Evolutionary conservation across 1,139 yeast species (phyloP).

Genomic region (Kazachstania sp.): DNA sequence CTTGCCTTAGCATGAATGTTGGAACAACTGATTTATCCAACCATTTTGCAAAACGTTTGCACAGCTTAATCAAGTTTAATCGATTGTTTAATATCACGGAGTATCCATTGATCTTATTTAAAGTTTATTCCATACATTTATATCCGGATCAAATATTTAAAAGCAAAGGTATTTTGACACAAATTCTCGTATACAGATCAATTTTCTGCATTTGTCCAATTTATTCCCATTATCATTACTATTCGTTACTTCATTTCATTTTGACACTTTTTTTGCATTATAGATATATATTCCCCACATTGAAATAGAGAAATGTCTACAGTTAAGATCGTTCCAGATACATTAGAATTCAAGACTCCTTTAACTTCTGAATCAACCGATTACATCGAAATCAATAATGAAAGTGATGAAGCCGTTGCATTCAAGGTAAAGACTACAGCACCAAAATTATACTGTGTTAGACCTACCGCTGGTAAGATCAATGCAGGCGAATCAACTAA

Average conservation of each 20-base stretch:
- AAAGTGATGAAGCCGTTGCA: slow-evolving; percentile 51
- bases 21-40: too few species aligned
- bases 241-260: background rate
- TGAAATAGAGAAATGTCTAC: background rate
- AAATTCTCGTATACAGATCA: background rate
- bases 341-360: slow-evolving; percentile 56
- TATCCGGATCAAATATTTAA: too few species aligned
- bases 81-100: too few species aligned
- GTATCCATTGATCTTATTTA: too few species aligned
- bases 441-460: slow-evolving; percentile 87
- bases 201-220: background rate
- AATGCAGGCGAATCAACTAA: slow-evolving; percentile 64
- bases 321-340: slow-evolving; percentile 28
- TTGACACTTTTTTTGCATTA: too few species aligned
- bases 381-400: slow-evolving; percentile 57
- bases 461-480: slow-evolving; percentile 82
- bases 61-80: too few species aligned
- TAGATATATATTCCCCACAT: background rate
- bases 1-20: too few species aligned
- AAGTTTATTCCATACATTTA: too few species aligned
- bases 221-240: background rate
- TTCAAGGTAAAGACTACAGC: slow-evolving; percentile 97
- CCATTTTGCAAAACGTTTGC: too few species aligned
- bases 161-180: too few species aligned
- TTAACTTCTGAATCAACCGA: slow-evolving; percentile 64